Evolutionary conservation across 352 stramenopile genomes (phyloP), one percentile per base, ranked within the genome.

Genomic region (Phytophthora pluvialis): DNA sequence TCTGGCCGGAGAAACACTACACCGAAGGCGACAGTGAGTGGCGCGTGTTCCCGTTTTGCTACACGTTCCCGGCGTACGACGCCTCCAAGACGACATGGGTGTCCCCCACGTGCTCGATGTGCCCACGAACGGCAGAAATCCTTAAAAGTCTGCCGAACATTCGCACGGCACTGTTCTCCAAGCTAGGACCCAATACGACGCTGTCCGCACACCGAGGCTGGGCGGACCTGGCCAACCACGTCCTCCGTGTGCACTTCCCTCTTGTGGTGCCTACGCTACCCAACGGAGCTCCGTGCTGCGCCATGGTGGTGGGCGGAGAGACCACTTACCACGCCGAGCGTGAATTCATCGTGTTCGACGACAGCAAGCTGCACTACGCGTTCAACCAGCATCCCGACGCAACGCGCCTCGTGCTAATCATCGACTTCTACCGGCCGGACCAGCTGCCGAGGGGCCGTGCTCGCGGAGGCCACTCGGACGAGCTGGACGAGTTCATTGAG

Each of bases 341-440:
- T 13, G 77, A 94, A 59, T 68, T 97, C 26, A 77, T 97, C 33
- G 90, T 97, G 11, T 97, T 97, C 62, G 90, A 97, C 72, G 90
- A 97, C 70, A 96, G 86, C 70, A 97, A 97, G 64, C 75, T 96
- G 46, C 90, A 97, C 73, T 91, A 90, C 48, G 89, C 88, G 51
- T 96, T 82, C 69, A 96, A 96, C 68, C 60, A 87, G 53, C 86
- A 91, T 59, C 65, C 74, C 3, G 73, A 84, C 11, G 67, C 83
- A 58, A 91, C 77, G 44, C 80, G 85, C 6, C 78, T 85, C 31
- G 85, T 97, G 28, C 72, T 97, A 25, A 97, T 97, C 58, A 75
- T 97, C 36, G 90, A 97, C 63, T 72, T 97, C 40, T 91, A 95
- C 35, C 87, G 90, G 3, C 90, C 90, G 1, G 81, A 90, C 36